Evolutionary conservation across 2,329 filamentous ascomycete species (phyloP).

Genomic region (Trichophaea hybrida): DNA sequence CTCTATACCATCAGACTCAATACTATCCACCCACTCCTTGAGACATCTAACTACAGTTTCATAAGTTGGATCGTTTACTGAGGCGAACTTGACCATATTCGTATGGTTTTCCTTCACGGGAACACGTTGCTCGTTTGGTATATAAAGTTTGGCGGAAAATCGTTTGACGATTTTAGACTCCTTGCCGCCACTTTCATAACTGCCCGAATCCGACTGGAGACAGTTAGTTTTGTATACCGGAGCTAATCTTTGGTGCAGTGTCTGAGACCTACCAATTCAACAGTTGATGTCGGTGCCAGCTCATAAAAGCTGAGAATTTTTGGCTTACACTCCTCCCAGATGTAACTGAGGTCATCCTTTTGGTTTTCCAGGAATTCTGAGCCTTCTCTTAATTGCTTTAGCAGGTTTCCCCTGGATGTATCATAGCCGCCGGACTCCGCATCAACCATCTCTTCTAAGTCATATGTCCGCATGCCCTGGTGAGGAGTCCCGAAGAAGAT

Average conservation of each 20-base stretch:
- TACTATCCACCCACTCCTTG: background rate
- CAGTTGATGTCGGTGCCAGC: conserved; percentile 1
- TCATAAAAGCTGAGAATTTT: conserved; percentile 13
- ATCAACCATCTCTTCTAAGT: no score
- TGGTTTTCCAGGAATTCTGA: no score
- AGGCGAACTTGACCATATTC: conserved; percentile 11
- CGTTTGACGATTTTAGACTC: background rate
- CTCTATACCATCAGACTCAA: background rate
- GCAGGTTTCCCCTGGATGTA: no score
- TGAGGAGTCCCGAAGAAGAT: no score
- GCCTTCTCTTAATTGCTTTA: no score
- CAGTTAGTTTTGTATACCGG: background rate
- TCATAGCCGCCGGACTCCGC: no score
- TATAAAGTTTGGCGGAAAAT: conserved; percentile 4
- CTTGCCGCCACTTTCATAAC: conserved; percentile 4
- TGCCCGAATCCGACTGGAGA: background rate
- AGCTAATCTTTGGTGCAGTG: no score
- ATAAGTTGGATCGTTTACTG: background rate
- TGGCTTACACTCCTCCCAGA: no score
- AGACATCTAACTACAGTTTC: background rate
- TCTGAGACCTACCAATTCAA: conserved; percentile 6
- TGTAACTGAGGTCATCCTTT: no score
- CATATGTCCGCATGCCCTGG: no score
- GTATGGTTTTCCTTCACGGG: conserved; percentile 7
- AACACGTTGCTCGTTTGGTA: conserved; percentile 8